Conservation (phyloP, 345 rosid genomes). For the Eucalyptus coolabah region DNA sequence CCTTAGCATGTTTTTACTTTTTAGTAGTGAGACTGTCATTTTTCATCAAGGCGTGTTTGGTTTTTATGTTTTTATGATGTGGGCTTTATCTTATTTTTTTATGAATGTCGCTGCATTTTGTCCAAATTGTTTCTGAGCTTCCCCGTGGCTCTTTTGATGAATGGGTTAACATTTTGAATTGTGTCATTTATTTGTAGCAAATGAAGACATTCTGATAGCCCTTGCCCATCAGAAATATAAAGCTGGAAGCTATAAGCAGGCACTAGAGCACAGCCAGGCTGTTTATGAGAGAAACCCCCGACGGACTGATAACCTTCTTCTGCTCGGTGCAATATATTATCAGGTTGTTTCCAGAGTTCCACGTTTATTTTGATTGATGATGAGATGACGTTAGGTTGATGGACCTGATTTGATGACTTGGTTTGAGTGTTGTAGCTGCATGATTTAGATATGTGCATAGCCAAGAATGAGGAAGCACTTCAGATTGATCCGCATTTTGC, state of each 20-base stretch:
- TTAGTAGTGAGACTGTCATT: neutral
- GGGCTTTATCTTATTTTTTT: neutral
- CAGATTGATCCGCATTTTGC: slow-evolving; percentile 85
- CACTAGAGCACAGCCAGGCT: slow-evolving; percentile 66
- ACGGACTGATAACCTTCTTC: slow-evolving; percentile 93
- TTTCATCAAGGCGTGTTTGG: neutral
- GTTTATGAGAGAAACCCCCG: slow-evolving; percentile 65
- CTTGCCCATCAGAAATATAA: slow-evolving; percentile 86
- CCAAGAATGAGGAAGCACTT: slow-evolving; percentile 94
- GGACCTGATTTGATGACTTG: neutral
- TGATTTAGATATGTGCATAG: slow-evolving; percentile 94
- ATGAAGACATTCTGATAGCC: slow-evolving; percentile 60
- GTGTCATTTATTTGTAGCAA: slow-evolving; percentile 20
- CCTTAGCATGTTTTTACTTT: neutral
- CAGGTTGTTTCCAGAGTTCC: slow-evolving; percentile 36
- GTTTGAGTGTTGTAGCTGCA: slow-evolving; percentile 39
- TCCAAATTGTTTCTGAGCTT: neutral
- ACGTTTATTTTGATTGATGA: neutral
- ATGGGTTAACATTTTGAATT: neutral
- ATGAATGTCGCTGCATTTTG: neutral
- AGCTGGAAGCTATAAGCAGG: slow-evolving; percentile 71
- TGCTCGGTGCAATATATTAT: slow-evolving; percentile 88
- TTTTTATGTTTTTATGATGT: neutral
- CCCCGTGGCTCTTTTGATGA: neutral
- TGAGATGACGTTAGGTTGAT: neutral